Conservation (phyloP, 371 early-diverging fungal species). For the Vittaforma corneae region DNA sequence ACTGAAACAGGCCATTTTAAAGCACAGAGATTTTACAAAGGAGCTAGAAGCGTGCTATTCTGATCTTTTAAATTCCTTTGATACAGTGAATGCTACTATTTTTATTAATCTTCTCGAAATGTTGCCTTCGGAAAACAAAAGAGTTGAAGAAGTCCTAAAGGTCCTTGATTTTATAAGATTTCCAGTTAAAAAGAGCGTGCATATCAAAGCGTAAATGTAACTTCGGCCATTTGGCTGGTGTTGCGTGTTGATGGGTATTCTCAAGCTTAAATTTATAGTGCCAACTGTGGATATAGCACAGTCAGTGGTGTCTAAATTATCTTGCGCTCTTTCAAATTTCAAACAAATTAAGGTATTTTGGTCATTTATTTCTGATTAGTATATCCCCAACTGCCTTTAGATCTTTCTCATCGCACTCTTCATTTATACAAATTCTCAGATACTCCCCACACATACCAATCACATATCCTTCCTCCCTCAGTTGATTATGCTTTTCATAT, state of each 20-base stretch:
- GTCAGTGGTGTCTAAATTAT: too few species aligned
- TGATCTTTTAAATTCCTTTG: background rate
- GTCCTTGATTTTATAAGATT: constrained; percentile 29
- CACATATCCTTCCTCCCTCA: background rate
- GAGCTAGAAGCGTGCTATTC: background rate
- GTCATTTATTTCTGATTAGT: constrained; percentile 7
- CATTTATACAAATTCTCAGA: constrained; percentile 32
- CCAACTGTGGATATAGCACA: too few species aligned
- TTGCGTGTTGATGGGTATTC: too few species aligned
- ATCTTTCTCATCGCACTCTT: constrained; percentile 4
- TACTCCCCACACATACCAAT: constrained; percentile 29
- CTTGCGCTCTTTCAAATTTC: too few species aligned
- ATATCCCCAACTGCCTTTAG: constrained; percentile 5
- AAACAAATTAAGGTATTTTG: too few species aligned
- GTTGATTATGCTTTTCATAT: constrained; percentile 5
- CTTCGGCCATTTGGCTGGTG: too few species aligned
- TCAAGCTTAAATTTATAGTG: too few species aligned
- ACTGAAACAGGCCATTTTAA: too few species aligned
- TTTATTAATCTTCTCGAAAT: background rate
- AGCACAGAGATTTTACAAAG: too few species aligned
- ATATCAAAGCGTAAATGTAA: background rate
- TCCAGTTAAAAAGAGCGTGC: constrained; percentile 18
- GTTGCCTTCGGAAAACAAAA: background rate
- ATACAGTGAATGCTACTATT: background rate
- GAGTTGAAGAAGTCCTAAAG: constrained; percentile 1